Base-by-base conservation (phyloP, 768 basidiomycete species). In the Hebeloma cylindrosporum region DNA sequence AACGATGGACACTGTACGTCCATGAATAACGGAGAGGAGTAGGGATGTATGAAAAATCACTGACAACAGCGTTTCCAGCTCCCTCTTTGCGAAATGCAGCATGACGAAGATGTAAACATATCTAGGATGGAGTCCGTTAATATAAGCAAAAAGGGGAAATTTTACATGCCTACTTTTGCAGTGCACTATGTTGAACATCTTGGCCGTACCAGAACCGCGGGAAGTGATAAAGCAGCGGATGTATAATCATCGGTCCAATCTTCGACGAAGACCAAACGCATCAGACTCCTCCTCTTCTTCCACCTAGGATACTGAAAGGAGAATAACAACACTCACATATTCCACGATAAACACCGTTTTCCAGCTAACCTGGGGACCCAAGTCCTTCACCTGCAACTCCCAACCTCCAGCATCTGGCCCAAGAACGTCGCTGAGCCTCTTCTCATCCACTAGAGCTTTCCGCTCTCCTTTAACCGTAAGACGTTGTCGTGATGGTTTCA, bases 321-420 rank as follows among this genome's bases (percentile, higher is more conserved):
- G 7, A 39, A 27, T 43, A 43, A 45, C 14, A 22, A 17, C 27
- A 64, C 93, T 59, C 68, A 94, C 94, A 59, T 98, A 99, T 94
- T 99, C 96, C 39, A 88, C 70, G 38, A 97, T 61, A 64, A 92
- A 97, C 13, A 97, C 91, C 0, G 86, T 88, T 57, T 74, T 77
- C 89, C 94, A 97, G 57, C 80, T 77, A 33, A 95, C 71, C 64
- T 99, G 96, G 5, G 85, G 78, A 0, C 96, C 96, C 22, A 98
- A 69, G 65, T 98, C 96, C 65, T 96, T 96, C 47, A 93, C 73
- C 27, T 75, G 65, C 27, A 98, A 57, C 47, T 84, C 81, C n/a
- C 74, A 75, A 7, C 78, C 83, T 14, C 83, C 74, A 7, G 56
- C 58, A 3, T 90, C 60, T 0, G 78, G 79, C n/a, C 59, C 60